Base-by-base conservation (phyloP, 208 protist species). In the Wallacemonas collosoma region DNA sequence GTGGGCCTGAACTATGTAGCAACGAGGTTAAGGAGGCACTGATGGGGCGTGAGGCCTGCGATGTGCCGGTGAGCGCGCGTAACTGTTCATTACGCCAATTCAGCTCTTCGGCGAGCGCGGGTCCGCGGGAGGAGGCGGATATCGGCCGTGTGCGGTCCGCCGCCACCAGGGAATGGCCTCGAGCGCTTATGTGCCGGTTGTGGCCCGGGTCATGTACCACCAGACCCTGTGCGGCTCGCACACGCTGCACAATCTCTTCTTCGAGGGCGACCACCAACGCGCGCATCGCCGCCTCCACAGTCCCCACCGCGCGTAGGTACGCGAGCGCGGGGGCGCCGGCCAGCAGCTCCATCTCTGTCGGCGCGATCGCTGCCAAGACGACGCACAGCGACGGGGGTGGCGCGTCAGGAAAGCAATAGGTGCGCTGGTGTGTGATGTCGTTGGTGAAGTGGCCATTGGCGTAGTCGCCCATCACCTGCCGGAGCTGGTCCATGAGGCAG, bases 361-460 rank as follows among this genome's bases (percentile, higher is more conserved):
- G 85, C 45, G 73, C 85, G 11, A 93, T 55, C 12, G 79, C 72
- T 0, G 85, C 79, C 12, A 93, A 76, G 35, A 87, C 39, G 47
- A 90, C 85, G 63, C 72, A 79, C 64, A 88, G 65, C 67, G 85
- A 82, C 44, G 87, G 87, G 44, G 77, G 72, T 60, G 73, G 74
- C 3, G 62, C 62, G 2, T 53, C 38, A 8, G 74, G 73, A 15
- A 75, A 75, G 39, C 56, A 58, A 7, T 75, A 43, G 11, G 44
- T 43, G 43, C 15, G 39, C 38, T 47, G 60, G 43, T 65, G 43
- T 14, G 36, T 9, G 38, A 43, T 39, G 41, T 7, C 35, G 50
- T 8, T 14, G 35, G 4, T 38, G 72, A 44, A 41, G 67, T 39
- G 17, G 44, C 39, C 38, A 40, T 35, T 11, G 68, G 41, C 50